A percentile compares a stretch with the other conserved stretches of the same genome.
phyloP scores from a whole-genome alignment of 1,139 yeast genomes.

The Wickerhamiella infanticola region DNA sequence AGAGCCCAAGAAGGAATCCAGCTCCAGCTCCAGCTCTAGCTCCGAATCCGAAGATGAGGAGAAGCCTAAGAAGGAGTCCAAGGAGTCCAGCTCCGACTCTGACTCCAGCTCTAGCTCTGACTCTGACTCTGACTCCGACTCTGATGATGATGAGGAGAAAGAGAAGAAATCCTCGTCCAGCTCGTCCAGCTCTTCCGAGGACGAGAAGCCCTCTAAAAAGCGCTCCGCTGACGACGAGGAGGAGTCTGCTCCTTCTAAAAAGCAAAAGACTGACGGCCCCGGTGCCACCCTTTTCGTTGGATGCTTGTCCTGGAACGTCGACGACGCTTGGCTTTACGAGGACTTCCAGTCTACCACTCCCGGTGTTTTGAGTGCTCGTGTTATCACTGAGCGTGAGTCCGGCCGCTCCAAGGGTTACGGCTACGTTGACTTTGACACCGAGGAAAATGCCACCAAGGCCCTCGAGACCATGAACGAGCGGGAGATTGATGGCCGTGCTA shows the following conservation, averaged over 20 bases:
- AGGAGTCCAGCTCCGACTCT: slow-evolving; percentile 6
- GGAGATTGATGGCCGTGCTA: slow-evolving; percentile 93
- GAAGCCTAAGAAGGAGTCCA: slow-evolving; percentile 10
- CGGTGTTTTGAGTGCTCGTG: slow-evolving; percentile 79
- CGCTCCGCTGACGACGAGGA: slow-evolving; percentile 23
- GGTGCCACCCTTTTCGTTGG: slow-evolving; percentile 88
- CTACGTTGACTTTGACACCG: slow-evolving; percentile 80
- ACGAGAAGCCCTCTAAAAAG: slow-evolving; percentile 22
- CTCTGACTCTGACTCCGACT: slow-evolving; percentile 17
- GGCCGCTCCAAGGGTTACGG: slow-evolving; percentile 97
- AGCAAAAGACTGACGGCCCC: slow-evolving; percentile 30
- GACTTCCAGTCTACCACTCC: slow-evolving; percentile 66
- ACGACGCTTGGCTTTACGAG: slow-evolving; percentile 79
- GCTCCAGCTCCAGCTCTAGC: slow-evolving; percentile 12
- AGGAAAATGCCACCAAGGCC: slow-evolving; percentile 77
- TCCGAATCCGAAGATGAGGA: slow-evolving; percentile 22
- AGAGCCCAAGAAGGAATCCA: slow-evolving; percentile 15
- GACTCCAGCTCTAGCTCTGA: slow-evolving; percentile 5
- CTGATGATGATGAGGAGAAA: slow-evolving; percentile 1
- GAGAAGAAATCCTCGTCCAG: slow-evolving; percentile 19
- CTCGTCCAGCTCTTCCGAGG: slow-evolving; percentile 3
- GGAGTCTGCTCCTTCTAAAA: slow-evolving; percentile 24
- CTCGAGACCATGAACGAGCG: slow-evolving; percentile 71
- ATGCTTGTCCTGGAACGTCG: slow-evolving; percentile 93
- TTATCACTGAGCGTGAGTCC: slow-evolving; percentile 78